Evolutionary conservation across 352 stramenopile species (phyloP).

Genomic region (Globisporangium rhizosaccharum): DNA sequence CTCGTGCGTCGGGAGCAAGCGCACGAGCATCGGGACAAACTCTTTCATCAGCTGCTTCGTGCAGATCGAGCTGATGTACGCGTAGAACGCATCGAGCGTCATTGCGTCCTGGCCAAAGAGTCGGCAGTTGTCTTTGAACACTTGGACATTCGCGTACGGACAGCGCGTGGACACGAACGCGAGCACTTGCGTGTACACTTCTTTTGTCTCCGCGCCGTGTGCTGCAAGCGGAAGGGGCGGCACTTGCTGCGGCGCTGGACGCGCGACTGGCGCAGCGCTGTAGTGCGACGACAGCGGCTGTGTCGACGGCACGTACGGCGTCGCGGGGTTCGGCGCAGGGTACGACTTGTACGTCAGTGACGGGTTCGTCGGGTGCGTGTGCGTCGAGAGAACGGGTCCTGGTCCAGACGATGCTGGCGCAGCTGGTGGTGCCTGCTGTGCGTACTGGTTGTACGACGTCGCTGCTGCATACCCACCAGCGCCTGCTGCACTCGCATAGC

Average conservation of each 20-base stretch:
- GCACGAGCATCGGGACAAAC: slow-evolving; percentile 75
- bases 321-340: slow-evolving; percentile 36
- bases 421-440: slow-evolving; percentile 5
- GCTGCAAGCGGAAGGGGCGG: slow-evolving; percentile 50
- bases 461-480: slow-evolving; percentile 11
- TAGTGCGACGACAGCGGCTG: slow-evolving; percentile 29
- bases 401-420: slow-evolving; percentile 14
- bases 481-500: slow-evolving; percentile 12
- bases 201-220: slow-evolving; percentile 68
- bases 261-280: slow-evolving; percentile 29
- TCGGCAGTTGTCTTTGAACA: slow-evolving; percentile 87
- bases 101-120: slow-evolving; percentile 84
- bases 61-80: slow-evolving; percentile 79
- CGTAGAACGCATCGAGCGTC: slow-evolving; percentile 79
- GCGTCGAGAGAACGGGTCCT: slow-evolving; percentile 26
- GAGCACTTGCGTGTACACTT: slow-evolving; percentile 80
- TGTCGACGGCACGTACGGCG: slow-evolving; percentile 28
- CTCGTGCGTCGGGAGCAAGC: slow-evolving; percentile 75
- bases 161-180: slow-evolving; percentile 70
- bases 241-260: slow-evolving; percentile 23
- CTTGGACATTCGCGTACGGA: slow-evolving; percentile 74
- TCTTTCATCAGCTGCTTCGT: slow-evolving; percentile 66
- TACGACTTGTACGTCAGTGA: slow-evolving; percentile 56
- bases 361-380: slow-evolving; percentile 45
- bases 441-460: slow-evolving; percentile 7